These are phyloP conservation scores for Ophiostoma angusticollis DNA, from an alignment of 2,329 filamentous ascomycete genomes.

Conservation along the genomic window DNA sequence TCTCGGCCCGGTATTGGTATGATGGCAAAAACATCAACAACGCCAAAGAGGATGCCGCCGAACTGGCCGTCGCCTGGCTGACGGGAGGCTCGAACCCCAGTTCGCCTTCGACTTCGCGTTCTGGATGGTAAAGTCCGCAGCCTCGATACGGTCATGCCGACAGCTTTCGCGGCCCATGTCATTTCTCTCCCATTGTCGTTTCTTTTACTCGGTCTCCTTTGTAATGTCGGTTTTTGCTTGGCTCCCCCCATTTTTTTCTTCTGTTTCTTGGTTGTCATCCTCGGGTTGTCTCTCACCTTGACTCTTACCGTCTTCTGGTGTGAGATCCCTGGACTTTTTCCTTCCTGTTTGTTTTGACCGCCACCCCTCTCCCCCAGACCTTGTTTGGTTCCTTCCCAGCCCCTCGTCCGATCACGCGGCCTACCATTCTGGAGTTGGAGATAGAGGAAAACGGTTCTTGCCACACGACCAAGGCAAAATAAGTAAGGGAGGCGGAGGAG, in stretches of 20 bases:
- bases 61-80: constrained; percentile 56
- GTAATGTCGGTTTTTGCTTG: no score
- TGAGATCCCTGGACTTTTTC: neutral
- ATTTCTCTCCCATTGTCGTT: no score
- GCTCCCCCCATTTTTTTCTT: neutral
- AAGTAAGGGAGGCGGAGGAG: neutral
- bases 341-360: constrained; percentile 11
- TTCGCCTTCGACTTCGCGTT: constrained; percentile 27
- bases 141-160: no score
- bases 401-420: constrained; percentile 16
- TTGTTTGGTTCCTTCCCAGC: constrained; percentile 18
- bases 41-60: constrained; percentile 81
- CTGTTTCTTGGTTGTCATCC: neutral
- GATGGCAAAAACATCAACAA: constrained; percentile 81
- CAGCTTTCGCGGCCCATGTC: no score
- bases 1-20: constrained; percentile 79
- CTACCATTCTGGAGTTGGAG: constrained; percentile 16
- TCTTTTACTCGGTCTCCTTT: neutral
- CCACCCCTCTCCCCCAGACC: no score
- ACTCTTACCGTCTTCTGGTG: no score
- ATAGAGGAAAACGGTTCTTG: constrained; percentile 13
- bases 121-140: constrained; percentile 22
- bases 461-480: constrained; percentile 14
- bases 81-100: constrained; percentile 25
- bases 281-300: neutral